Evolutionary conservation across 2,329 filamentous ascomycete species (phyloP).

Genomic region (Venturia oleaginea): DNA sequence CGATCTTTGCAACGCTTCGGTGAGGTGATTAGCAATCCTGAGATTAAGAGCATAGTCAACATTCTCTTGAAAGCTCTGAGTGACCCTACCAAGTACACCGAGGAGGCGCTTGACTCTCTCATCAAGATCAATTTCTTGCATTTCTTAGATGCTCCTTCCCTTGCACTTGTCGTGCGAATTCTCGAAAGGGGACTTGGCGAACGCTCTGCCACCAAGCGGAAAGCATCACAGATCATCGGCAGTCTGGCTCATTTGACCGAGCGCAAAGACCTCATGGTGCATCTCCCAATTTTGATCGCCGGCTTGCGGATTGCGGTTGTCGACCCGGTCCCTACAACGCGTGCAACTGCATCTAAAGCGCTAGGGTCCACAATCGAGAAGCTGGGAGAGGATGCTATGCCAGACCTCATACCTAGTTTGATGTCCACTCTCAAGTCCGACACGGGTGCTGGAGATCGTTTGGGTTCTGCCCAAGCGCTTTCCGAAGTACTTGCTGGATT

Average conservation of each 20-base stretch:
- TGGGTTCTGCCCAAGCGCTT: slow-evolving; percentile 92
- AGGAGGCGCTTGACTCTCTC: slow-evolving; percentile 83
- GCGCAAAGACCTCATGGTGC: slow-evolving; percentile 82
- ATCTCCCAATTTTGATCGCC: slow-evolving; percentile 84
- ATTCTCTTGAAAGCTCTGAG: slow-evolving; percentile 93
- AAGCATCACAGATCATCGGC: slow-evolving; percentile 94
- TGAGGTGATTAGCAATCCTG: slow-evolving; percentile 95
- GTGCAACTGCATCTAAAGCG: slow-evolving; percentile 91
- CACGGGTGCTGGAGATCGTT: slow-evolving; percentile 86
- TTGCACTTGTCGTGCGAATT: slow-evolving; percentile 91
- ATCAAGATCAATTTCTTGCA: slow-evolving; percentile 99
- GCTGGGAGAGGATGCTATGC: slow-evolving; percentile 89
- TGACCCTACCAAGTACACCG: slow-evolving; percentile 93
- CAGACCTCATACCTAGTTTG: slow-evolving; percentile 91
- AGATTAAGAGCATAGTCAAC: slow-evolving; percentile 86
- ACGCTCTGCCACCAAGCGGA: slow-evolving; percentile 89
- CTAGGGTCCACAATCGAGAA: slow-evolving; percentile 97
- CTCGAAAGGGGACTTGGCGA: slow-evolving; percentile 86
- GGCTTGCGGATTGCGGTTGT: slow-evolving; percentile 84
- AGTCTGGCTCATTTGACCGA: slow-evolving; percentile 95
- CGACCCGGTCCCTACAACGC: slow-evolving; percentile 91
- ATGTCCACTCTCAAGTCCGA: slow-evolving; percentile 98
- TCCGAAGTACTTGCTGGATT: slow-evolving; percentile 93
- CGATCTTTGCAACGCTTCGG: slow-evolving; percentile 95
- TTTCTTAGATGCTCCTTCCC: slow-evolving; percentile 92